Conservation (phyloP, 345 rosid genomes). For the Ricinus communis region DNA sequence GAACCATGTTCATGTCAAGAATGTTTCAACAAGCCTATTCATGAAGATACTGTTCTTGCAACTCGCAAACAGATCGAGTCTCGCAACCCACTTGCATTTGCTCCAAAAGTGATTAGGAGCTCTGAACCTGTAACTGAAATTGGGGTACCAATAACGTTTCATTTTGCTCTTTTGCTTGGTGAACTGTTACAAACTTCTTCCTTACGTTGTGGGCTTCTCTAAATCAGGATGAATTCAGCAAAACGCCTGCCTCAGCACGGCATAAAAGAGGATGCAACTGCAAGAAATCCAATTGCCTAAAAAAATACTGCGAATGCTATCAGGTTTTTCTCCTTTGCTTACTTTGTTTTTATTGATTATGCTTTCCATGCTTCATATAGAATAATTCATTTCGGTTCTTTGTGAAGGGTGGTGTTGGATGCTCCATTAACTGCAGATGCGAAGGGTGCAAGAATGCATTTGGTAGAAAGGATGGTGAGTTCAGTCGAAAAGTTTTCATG, state of each 20-base stretch:
- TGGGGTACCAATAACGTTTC: conserved; percentile 45
- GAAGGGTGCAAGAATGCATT: conserved; percentile 95
- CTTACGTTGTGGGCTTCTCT: conserved; percentile 14
- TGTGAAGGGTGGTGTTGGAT: conserved; percentile 87
- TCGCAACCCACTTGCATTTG: conserved; percentile 97
- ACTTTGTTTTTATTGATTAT: background rate
- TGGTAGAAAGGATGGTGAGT: conserved; percentile 93
- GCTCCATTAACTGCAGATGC: conserved; percentile 94
- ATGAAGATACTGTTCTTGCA: conserved; percentile 85
- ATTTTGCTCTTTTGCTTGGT: conserved; percentile 4
- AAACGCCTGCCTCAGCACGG: conserved; percentile 93
- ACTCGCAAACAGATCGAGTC: conserved; percentile 97
- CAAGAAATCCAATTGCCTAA: conserved; percentile 90
- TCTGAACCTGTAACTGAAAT: conserved; percentile 54
- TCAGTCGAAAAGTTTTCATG: background rate
- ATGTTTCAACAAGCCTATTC: conserved; percentile 92
- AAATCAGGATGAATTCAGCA: conserved; percentile 66
- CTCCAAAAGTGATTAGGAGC: conserved; percentile 87
- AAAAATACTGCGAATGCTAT: conserved; percentile 98
- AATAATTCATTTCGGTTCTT: conserved; percentile 26
- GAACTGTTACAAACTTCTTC: conserved; percentile 7
- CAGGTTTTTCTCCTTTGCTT: conserved; percentile 56
- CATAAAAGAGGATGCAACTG: conserved; percentile 99
- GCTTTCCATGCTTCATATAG: conserved; percentile 19
- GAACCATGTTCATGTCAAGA: conserved; percentile 95